phyloP scores from a whole-genome alignment of 108 stramenopile species.

The Seminavis robusta region DNA sequence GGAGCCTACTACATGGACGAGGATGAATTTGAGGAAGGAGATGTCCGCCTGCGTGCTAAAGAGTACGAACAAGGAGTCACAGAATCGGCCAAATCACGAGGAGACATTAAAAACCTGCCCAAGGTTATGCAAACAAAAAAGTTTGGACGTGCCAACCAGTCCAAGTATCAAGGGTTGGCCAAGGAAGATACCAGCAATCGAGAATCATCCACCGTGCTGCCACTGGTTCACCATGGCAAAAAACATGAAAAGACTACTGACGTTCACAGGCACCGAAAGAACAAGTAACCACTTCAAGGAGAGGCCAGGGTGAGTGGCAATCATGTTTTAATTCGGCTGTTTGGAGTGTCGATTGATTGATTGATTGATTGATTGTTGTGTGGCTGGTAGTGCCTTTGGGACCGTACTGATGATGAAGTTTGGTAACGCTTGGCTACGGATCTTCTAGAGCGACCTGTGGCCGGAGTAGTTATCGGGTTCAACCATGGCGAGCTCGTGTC shows the following conservation, averaged over 20 bases:
- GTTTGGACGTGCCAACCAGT: slow-evolving; percentile 89
- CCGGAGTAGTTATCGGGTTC: too few relatives aligned
- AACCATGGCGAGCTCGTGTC: too few relatives aligned
- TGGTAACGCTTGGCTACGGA: too few relatives aligned
- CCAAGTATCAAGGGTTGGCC: slow-evolving; percentile 89
- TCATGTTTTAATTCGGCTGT: background rate
- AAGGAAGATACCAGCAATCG: slow-evolving; percentile 95
- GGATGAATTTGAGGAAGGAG: slow-evolving; percentile 77
- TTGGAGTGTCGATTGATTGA: background rate
- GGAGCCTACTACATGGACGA: slow-evolving; percentile 99
- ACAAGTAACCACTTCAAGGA: background rate
- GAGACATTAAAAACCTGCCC: too few relatives aligned
- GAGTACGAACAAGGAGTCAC: slow-evolving; percentile 85
- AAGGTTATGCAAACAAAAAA: slow-evolving; percentile 93
- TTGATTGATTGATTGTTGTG: background rate
- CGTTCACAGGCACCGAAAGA: background rate
- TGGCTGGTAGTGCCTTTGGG: too few relatives aligned
- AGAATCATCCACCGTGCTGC: slow-evolving; percentile 14
- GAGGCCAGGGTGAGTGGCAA: background rate
- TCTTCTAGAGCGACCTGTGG: too few relatives aligned
- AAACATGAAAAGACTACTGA: background rate
- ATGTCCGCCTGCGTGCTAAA: slow-evolving; percentile 81
- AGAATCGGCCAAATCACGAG: slow-evolving; percentile 81
- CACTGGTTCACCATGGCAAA: slow-evolving; percentile 1
- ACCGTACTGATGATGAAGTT: too few relatives aligned